Evolutionary conservation across 352 stramenopile species (phyloP).

Genomic region (Hyaloperonospora arabidopsidis): DNA sequence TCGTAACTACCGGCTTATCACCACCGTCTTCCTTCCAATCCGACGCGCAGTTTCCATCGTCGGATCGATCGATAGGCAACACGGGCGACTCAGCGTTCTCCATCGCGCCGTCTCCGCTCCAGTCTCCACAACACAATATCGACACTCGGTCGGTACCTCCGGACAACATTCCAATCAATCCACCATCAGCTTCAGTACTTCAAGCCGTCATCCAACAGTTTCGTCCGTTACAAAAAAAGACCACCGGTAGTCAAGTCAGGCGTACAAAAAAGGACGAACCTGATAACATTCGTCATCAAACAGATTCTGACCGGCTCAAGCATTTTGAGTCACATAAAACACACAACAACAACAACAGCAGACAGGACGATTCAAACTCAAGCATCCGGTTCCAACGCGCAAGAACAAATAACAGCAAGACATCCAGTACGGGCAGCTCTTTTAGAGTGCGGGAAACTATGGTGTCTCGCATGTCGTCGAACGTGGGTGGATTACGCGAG

Average conservation of each 20-base stretch:
- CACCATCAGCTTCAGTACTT: not conserved
- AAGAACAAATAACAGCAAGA: conserved; percentile 27
- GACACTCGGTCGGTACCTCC: not conserved
- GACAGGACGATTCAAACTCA: conserved; percentile 13
- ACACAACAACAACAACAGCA: conserved; percentile 10
- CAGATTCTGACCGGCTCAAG: too few relatives aligned
- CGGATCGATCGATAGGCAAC: conserved; percentile 10
- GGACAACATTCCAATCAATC: not conserved
- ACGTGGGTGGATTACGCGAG: conserved; percentile 37
- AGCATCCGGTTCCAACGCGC: conserved; percentile 29
- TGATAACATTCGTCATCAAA: too few relatives aligned
- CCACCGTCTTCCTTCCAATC: not conserved
- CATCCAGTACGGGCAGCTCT: conserved; percentile 21
- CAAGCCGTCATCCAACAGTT: conserved; percentile 27
- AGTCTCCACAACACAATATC: conserved; percentile 18
- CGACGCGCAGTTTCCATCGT: conserved; percentile 7
- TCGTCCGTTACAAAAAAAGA: not conserved
- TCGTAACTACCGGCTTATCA: not conserved
- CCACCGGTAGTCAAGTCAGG: too few relatives aligned
- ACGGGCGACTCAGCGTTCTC: conserved; percentile 9
- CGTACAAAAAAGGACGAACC: too few relatives aligned
- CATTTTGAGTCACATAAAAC: too few relatives aligned
- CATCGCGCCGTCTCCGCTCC: conserved; percentile 10
- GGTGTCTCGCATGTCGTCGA: conserved; percentile 38
- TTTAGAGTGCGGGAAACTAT: conserved; percentile 32